Evolutionary conservation across 106 monocot species (phyloP).

Genomic region (Acorus calamus): DNA sequence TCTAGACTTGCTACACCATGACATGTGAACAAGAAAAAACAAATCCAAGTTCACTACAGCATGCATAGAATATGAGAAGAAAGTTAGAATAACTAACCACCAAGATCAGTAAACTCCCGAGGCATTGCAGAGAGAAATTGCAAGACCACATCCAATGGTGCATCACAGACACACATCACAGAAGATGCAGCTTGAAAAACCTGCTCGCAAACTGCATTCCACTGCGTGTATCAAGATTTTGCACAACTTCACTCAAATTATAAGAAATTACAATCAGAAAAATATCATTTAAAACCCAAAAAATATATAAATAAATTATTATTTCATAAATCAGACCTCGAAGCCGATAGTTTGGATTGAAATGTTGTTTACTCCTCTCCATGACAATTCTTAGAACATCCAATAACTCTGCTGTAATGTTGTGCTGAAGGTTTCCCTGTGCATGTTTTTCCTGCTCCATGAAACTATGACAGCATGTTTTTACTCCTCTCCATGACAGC

Average conservation of each 20-base stretch:
- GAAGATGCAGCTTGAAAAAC: slow-evolving; percentile 54
- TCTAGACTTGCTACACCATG: no score
- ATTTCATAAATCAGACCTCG: slow-evolving; percentile 24
- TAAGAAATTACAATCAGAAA: background rate
- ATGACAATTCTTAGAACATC: slow-evolving; percentile 58
- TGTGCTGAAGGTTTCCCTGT: slow-evolving; percentile 5
- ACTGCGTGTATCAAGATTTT: slow-evolving; percentile 1
- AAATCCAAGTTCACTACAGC: no score
- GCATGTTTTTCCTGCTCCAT: slow-evolving; percentile 6
- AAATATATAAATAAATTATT: no score
- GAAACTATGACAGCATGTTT: no score
- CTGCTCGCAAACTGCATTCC: slow-evolving; percentile 70
- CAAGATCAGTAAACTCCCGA: slow-evolving; percentile 58
- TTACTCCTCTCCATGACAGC: no score
- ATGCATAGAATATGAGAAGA: no score
- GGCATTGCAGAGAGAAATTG: slow-evolving; percentile 77
- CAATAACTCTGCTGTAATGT: slow-evolving; percentile 32
- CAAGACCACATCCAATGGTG: slow-evolving; percentile 52
- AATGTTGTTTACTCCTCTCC: slow-evolving; percentile 88
- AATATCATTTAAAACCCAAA: background rate
- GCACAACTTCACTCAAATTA: no score
- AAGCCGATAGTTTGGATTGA: slow-evolving; percentile 81
- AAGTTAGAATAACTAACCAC: slow-evolving; percentile 25
- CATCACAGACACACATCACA: slow-evolving; percentile 29
- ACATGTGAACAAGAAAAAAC: no score